Percentiles rank a stretch among this genome's conserved stretches.
Evolutionary conservation across 2,329 filamentous ascomycete genomes (phyloP).

Genomic region (Colletotrichum shisoi): DNA sequence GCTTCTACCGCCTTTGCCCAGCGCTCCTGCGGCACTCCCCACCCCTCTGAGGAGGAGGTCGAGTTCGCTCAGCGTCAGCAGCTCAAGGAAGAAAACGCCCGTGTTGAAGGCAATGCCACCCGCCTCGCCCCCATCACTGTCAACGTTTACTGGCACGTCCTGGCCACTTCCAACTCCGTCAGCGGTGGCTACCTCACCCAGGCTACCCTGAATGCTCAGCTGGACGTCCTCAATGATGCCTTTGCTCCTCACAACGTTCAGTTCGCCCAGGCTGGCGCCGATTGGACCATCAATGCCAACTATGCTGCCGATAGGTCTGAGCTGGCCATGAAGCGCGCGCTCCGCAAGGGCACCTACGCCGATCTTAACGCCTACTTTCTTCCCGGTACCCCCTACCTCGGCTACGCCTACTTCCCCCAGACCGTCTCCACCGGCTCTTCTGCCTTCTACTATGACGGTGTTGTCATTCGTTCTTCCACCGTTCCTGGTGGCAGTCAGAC

Average conservation of each 20-base stretch:
- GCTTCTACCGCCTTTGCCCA: conserved; percentile 34
- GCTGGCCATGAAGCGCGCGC: conserved; percentile 54
- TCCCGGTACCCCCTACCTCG: conserved; percentile 50
- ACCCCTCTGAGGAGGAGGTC: conserved; percentile 27
- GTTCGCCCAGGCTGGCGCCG: conserved; percentile 55
- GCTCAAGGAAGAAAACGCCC: conserved; percentile 32
- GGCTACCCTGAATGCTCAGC: conserved; percentile 50
- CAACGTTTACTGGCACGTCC: conserved; percentile 53
- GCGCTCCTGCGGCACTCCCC: conserved; percentile 36
- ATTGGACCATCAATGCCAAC: conserved; percentile 57
- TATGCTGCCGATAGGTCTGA: conserved; percentile 56
- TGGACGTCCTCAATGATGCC: conserved; percentile 55
- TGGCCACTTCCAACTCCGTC: conserved; percentile 45
- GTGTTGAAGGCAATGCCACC: conserved; percentile 38
- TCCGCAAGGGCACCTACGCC: conserved; percentile 54
- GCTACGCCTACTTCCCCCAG: conserved; percentile 58
- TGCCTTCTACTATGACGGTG: conserved; percentile 52
- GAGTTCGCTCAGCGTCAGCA: conserved; percentile 31
- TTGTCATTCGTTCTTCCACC: conserved; percentile 49
- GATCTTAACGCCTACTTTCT: conserved; percentile 60
- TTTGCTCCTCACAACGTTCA: conserved; percentile 55
- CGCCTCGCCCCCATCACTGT: conserved; percentile 46
- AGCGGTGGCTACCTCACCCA: conserved; percentile 49
- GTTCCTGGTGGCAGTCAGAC: conserved; percentile 50
- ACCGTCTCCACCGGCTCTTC: conserved; percentile 42